These are phyloP conservation scores for Pulveroboletus frians DNA, from an alignment of 768 basidiomycete genomes.

Conservation along the genomic window DNA sequence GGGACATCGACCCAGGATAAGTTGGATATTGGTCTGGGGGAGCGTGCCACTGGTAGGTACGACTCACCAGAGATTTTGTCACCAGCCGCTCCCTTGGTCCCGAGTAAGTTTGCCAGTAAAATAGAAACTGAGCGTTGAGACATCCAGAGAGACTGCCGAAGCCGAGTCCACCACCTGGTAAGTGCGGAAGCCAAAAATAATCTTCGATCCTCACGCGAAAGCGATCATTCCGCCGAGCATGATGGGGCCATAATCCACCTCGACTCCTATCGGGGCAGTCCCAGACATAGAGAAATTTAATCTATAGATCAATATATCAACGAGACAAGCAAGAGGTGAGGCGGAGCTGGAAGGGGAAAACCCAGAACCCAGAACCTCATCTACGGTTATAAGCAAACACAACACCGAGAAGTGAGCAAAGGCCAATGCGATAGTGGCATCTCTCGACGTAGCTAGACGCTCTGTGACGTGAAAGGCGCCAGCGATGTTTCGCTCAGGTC, in stretches of 20 bases:
- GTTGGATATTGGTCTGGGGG: background rate
- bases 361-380: background rate
- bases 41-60: background rate
- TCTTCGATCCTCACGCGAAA: slow-evolving; percentile 10
- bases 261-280: background rate
- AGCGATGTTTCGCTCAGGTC: too few relatives aligned
- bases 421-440: background rate
- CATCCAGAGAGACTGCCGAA: slow-evolving; percentile 25
- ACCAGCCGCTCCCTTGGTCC: slow-evolving; percentile 10
- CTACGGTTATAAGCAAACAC: slow-evolving; percentile 3
- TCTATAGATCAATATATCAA: background rate
- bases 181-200: background rate
- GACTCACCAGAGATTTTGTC: slow-evolving; percentile 18
- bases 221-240: slow-evolving; percentile 21
- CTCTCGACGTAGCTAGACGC: background rate
- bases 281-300: slow-evolving; percentile 1
- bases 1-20: background rate
- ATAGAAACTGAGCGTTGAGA: slow-evolving; percentile 22
- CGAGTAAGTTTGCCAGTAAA: slow-evolving; percentile 20
- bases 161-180: background rate
- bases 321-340: background rate
- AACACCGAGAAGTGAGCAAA: background rate
- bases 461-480: too few relatives aligned
- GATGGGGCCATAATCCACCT: slow-evolving; percentile 15
- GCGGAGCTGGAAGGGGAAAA: background rate